phyloP scores from a whole-genome alignment of 495 filamentous ascomycete species.

The Geoglossum glabrum region DNA sequence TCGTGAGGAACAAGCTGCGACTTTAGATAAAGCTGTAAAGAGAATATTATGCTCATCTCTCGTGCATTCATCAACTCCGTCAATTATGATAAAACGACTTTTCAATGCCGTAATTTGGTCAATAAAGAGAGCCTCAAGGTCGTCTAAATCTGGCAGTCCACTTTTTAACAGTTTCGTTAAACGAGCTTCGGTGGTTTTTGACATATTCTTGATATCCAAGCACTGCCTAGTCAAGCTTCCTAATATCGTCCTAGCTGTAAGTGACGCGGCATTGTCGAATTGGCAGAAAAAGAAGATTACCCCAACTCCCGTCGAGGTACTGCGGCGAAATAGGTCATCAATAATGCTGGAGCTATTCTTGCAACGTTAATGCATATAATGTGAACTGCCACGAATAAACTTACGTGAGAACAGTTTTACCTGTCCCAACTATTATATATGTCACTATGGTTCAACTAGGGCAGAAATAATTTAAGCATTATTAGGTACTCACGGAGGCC shows the following conservation, averaged over 20 bases:
- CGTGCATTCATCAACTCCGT: constrained; percentile 12
- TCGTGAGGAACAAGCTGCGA: constrained; percentile 1
- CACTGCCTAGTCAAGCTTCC: constrained; percentile 5
- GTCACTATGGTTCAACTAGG: neutral
- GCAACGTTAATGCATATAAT: neutral
- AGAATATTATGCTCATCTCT: constrained; percentile 6
- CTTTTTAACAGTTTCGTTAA: constrained; percentile 1
- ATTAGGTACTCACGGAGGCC: neutral
- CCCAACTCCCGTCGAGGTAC: neutral
- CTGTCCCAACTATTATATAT: constrained; percentile 10
- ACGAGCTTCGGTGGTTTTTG: constrained; percentile 4
- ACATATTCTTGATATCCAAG: constrained; percentile 1
- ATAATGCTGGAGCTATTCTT: neutral
- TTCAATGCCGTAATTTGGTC: constrained; percentile 2
- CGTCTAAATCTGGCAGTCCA: neutral
- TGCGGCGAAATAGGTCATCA: neutral
- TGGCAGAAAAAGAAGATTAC: constrained; percentile 9
- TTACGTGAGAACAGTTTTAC: constrained; percentile 14
- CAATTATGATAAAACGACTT: constrained; percentile 10
- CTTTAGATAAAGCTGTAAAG: constrained; percentile 1
- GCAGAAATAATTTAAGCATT: constrained; percentile 3
- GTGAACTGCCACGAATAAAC: neutral
- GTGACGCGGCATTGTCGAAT: constrained; percentile 4
- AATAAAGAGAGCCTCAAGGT: constrained; percentile 5
- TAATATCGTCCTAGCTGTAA: constrained; percentile 3